These are phyloP conservation scores for Vigna unguiculata DNA, from an alignment of 306 rosid genomes.

Conservation along the genomic window DNA sequence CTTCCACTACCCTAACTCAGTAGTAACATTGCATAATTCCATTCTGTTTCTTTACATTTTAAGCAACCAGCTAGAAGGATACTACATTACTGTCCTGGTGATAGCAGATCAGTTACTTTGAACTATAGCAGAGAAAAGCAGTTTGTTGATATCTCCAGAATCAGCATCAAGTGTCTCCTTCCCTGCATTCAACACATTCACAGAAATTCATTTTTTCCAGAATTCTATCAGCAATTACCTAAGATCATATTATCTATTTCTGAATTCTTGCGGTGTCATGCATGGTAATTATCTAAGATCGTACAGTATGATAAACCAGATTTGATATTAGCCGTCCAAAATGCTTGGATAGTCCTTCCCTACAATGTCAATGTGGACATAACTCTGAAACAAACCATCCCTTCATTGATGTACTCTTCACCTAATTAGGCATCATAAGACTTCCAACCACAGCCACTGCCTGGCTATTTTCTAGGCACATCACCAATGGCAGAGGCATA, in stretches of 20 bases:
- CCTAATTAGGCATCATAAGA: not conserved
- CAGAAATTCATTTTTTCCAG: not conserved
- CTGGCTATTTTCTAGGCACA: slow-evolving; percentile 4
- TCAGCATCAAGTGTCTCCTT: slow-evolving; percentile 61
- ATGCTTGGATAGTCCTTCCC: slow-evolving; percentile 24
- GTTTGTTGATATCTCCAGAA: slow-evolving; percentile 66
- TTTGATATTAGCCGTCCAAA: not conserved
- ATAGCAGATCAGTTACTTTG: slow-evolving; percentile 54
- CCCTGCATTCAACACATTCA: slow-evolving; percentile 57
- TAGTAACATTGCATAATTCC: no score
- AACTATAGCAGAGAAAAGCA: slow-evolving; percentile 84
- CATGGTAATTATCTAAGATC: slow-evolving; percentile 4
- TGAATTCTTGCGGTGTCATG: slow-evolving; percentile 5
- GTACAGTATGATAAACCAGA: slow-evolving; percentile 17
- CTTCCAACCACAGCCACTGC: slow-evolving; percentile 4
- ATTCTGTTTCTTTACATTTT: no score
- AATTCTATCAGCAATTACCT: slow-evolving; percentile 4
- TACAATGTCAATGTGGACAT: not conserved
- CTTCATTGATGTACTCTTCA: not conserved
- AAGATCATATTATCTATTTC: slow-evolving; percentile 10
- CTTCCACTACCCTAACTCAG: no score
- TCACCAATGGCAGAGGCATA: not conserved
- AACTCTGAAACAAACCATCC: not conserved
- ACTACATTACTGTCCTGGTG: slow-evolving; percentile 10
- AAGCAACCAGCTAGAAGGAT: slow-evolving; percentile 8